Conservation (phyloP, 129 eudicot genomes). For the Flaveria bidentis region DNA sequence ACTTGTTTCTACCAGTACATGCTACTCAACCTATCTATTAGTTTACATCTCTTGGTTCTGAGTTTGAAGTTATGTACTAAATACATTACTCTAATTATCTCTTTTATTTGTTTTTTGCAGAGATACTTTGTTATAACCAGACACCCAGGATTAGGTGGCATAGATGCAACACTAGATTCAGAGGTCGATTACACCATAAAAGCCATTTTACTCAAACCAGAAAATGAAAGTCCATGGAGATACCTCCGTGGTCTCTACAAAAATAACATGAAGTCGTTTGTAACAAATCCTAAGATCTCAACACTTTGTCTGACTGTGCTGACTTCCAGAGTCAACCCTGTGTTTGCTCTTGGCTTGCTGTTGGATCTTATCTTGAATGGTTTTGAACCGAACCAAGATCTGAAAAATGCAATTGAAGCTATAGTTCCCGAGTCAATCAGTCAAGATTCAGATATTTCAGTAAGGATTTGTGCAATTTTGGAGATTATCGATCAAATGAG, state of each 20-base stretch:
- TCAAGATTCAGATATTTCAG: constrained; percentile 33
- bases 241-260: constrained; percentile 87
- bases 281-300: constrained; percentile 55
- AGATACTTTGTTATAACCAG: constrained; percentile 82
- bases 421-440: constrained; percentile 40
- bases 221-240: constrained; percentile 96
- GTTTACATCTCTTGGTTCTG: constrained; percentile 11
- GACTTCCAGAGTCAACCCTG: constrained; percentile 38
- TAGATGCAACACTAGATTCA: constrained; percentile 64
- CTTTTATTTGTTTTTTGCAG: constrained; percentile 37
- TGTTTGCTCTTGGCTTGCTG: constrained; percentile 71
- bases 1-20: background rate
- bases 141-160: constrained; percentile 81
- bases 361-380: constrained; percentile 78
- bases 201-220: constrained; percentile 70
- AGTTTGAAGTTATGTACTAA: background rate
- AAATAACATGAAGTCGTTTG: constrained; percentile 44
- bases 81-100: background rate
- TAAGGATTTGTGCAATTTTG: constrained; percentile 63
- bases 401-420: constrained; percentile 57
- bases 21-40: background rate
- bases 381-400: constrained; percentile 58
- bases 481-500: constrained; percentile 70
- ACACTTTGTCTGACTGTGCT: constrained; percentile 67
- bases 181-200: constrained; percentile 72